Conservation (phyloP, 768 basidiomycete genomes). For the Trametes elegans region DNA sequence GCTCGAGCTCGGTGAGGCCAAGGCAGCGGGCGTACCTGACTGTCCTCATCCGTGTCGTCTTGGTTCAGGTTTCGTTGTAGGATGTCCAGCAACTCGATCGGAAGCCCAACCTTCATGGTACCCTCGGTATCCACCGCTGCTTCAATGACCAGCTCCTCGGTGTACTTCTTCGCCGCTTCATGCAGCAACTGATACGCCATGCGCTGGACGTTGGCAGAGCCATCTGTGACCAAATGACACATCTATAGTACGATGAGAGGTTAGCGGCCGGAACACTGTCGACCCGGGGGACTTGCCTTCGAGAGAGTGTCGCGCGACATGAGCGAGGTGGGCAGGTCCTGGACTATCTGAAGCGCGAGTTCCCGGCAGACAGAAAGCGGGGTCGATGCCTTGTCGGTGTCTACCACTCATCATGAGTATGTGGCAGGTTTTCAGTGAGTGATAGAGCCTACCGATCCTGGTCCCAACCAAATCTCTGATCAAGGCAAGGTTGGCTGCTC, state of each 20-base stretch:
- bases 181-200: conserved; percentile 74
- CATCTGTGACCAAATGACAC: conserved; percentile 73
- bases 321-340: conserved; percentile 60
- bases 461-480: conserved; percentile 60
- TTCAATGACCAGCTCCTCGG: conserved; percentile 84
- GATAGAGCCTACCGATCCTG: conserved; percentile 44
- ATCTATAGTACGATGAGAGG: conserved; percentile 46
- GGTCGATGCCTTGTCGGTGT: conserved; percentile 35
- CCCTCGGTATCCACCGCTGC: conserved; percentile 75
- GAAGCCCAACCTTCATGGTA: conserved; percentile 52
- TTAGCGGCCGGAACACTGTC: not conserved
- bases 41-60: conserved; percentile 39
- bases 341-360: conserved; percentile 65
- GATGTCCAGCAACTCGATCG: conserved; percentile 63
- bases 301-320: conserved; percentile 63
- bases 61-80: conserved; percentile 48
- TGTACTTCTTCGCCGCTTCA: conserved; percentile 67
- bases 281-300: conserved; percentile 41
- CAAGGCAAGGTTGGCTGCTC: conserved; percentile 49
- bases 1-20: not conserved
- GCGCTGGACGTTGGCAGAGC: conserved; percentile 64
- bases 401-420: conserved; percentile 5
- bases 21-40: conserved; percentile 33
- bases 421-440: not conserved
- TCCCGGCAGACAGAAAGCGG: conserved; percentile 70